Evolutionary conservation across 73 alveolate genomes (phyloP).

Genomic region (Loxodes magnus): DNA sequence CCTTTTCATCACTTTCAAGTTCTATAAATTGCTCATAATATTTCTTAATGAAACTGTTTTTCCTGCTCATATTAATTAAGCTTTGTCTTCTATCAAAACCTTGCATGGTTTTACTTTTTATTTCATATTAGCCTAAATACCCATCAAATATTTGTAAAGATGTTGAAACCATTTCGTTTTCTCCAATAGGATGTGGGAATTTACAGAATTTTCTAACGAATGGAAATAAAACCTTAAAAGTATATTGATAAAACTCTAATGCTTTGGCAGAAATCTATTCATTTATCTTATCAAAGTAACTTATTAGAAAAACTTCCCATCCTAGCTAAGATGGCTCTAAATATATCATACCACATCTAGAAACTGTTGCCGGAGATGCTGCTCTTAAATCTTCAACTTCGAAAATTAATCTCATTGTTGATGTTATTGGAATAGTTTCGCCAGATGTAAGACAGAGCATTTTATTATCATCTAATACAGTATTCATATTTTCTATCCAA

Average conservation of each 20-base stretch:
- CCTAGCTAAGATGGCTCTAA: slow-evolving; percentile 53
- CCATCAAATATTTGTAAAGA: slow-evolving; percentile 33
- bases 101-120: too few relatives aligned
- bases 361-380: slow-evolving; percentile 99
- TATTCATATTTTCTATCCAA: slow-evolving; percentile 99
- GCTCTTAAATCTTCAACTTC: slow-evolving; percentile 79
- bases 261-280: slow-evolving; percentile 38
- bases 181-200: slow-evolving; percentile 52
- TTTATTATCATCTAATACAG: slow-evolving; percentile 88
- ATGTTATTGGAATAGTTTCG: slow-evolving; percentile 24
- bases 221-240: too few relatives aligned
- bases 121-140: background rate
- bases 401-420: slow-evolving; percentile 90
- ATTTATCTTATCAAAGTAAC: slow-evolving; percentile 39
- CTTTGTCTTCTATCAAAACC: too few relatives aligned
- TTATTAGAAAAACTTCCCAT: slow-evolving; percentile 50
- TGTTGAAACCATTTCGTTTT: slow-evolving; percentile 54
- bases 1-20: slow-evolving; percentile 8
- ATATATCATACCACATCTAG: slow-evolving; percentile 99
- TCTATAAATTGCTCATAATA: slow-evolving; percentile 22
- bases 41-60: slow-evolving; percentile 46
- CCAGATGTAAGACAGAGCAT: slow-evolving; percentile 85
- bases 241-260: too few relatives aligned
- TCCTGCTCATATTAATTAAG: too few relatives aligned
- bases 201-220: slow-evolving; percentile 45